Evolutionary conservation across 2,329 filamentous ascomycete genomes (phyloP).

Genomic region (Colletotrichum tropicale): DNA sequence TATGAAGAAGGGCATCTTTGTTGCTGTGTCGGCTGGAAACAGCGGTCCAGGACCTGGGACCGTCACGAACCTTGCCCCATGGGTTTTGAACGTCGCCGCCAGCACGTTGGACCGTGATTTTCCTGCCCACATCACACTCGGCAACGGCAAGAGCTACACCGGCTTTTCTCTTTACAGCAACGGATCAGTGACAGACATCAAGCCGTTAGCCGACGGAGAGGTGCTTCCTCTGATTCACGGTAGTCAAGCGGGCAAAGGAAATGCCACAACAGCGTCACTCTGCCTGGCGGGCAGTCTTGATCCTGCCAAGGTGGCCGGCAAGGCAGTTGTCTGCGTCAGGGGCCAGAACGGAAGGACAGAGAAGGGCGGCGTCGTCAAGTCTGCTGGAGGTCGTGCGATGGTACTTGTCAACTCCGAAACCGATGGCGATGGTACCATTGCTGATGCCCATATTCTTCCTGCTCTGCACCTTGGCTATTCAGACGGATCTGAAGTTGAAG

Average conservation of each 20-base stretch:
- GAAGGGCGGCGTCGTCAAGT: neutral
- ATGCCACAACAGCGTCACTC: neutral
- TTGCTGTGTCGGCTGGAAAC: neutral
- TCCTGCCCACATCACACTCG: neutral
- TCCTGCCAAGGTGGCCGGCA: neutral
- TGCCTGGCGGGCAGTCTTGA: neutral
- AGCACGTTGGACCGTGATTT: conserved; percentile 15
- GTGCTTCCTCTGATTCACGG: neutral
- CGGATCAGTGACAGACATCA: neutral
- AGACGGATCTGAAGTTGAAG: neutral
- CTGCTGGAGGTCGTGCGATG: conserved; percentile 4
- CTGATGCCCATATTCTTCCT: neutral
- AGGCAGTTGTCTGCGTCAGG: neutral
- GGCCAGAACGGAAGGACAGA: neutral
- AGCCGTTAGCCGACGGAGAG: neutral
- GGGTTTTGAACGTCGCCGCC: conserved; percentile 5
- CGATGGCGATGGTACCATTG: neutral
- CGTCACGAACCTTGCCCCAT: neutral
- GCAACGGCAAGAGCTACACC: conserved; percentile 4
- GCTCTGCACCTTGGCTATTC: neutral
- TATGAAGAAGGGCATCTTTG: neutral
- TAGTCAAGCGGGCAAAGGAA: neutral
- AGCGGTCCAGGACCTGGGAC: neutral
- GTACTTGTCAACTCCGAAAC: neutral
- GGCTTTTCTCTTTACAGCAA: neutral